phyloP scores from a whole-genome alignment of 2,329 filamentous ascomycete genomes.

The Fusarium incarnatum region DNA sequence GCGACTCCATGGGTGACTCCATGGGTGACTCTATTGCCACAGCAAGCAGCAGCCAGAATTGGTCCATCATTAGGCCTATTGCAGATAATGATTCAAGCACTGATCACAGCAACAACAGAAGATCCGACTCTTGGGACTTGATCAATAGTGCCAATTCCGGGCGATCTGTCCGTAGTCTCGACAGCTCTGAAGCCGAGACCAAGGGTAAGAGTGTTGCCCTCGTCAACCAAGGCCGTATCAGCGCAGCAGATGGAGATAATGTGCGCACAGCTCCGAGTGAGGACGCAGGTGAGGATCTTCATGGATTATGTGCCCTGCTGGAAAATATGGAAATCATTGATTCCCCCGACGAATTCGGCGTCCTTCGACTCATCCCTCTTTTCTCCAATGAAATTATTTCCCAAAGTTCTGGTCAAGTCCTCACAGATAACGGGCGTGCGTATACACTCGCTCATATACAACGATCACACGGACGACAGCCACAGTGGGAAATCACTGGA shows the following conservation, averaged over 20 bases:
- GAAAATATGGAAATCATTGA: constrained; percentile 6
- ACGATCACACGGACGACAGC: neutral
- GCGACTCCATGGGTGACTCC: constrained; percentile 13
- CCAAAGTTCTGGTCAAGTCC: neutral
- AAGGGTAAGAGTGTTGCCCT: constrained; percentile 2
- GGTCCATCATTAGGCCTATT: neutral
- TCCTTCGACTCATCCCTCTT: constrained; percentile 35
- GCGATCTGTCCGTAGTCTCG: constrained; percentile 1
- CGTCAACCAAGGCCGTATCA: neutral
- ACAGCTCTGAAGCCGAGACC: constrained; percentile 10
- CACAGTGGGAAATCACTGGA: neutral
- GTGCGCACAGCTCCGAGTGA: neutral
- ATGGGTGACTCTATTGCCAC: constrained; percentile 14
- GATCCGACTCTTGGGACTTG: constrained; percentile 5
- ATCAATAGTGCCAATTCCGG: constrained; percentile 4
- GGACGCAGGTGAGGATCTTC: neutral
- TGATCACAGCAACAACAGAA: neutral
- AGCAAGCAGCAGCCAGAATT: neutral
- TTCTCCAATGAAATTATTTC: neutral
- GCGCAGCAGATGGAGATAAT: neutral
- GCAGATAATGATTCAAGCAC: neutral
- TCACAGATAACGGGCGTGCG: neutral
- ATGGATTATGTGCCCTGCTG: constrained; percentile 27
- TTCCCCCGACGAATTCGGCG: constrained; percentile 16
- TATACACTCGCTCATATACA: constrained; percentile 32